Conservation (phyloP, 768 basidiomycete species). For the Boletus rubescentipes region DNA sequence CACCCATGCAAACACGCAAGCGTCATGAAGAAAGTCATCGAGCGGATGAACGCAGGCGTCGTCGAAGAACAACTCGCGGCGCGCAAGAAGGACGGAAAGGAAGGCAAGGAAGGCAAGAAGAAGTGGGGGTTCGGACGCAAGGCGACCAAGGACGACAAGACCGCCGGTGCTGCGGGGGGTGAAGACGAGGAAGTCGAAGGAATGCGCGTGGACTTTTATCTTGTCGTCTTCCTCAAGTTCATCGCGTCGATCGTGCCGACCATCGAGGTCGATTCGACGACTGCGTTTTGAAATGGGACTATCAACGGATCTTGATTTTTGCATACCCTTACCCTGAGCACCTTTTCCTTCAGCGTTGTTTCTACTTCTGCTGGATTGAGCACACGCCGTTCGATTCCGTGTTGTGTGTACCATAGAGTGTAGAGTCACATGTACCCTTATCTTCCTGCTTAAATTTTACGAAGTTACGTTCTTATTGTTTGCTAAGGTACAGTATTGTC, state of each 20-base stretch:
- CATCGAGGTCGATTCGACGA: conserved; percentile 95
- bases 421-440: conserved; percentile 24
- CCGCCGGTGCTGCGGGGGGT: conserved; percentile 7
- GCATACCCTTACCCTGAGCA: conserved; percentile 14
- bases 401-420: conserved; percentile 22
- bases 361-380: conserved; percentile 1
- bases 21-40: conserved; percentile 99
- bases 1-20: conserved; percentile 98
- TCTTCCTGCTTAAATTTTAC: conserved; percentile 18
- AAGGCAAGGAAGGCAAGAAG: conserved; percentile 61
- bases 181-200: conserved; percentile 75
- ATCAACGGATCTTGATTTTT: background rate
- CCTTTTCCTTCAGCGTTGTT: background rate
- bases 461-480: background rate
- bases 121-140: conserved; percentile 86
- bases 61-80: conserved; percentile 78
- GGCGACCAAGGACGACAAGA: conserved; percentile 54
- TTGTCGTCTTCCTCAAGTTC: conserved; percentile 98
- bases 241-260: conserved; percentile 98
- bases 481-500: background rate
- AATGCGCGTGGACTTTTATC: conserved; percentile 96
- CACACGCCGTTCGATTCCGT: background rate
- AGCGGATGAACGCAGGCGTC: conserved; percentile 92
- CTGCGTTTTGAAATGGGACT: conserved; percentile 49
- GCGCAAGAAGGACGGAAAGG: conserved; percentile 49